Percentiles rank a stretch among this genome's conserved stretches.
phyloP scores from a whole-genome alignment of 257 asterid genomes.

The Petunia axillaris region DNA sequence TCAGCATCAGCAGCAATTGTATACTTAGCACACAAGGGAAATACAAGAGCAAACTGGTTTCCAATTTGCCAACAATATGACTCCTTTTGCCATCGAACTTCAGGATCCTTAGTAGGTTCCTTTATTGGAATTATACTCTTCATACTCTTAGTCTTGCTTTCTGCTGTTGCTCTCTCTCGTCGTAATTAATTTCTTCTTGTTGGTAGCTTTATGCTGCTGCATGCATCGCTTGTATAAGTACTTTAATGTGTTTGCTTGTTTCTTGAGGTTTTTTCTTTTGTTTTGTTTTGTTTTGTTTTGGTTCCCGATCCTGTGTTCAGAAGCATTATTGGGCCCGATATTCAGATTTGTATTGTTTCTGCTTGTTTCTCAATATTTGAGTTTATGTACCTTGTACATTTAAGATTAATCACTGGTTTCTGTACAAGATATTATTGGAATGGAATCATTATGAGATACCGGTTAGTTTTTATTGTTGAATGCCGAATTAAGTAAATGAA shows the following conservation, averaged over 20 bases:
- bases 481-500: too few species aligned
- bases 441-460: too few species aligned
- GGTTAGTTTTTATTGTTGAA: too few species aligned
- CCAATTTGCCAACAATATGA: slow-evolving; percentile 77
- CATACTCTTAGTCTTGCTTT: slow-evolving; percentile 51
- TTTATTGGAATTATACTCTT: slow-evolving; percentile 54
- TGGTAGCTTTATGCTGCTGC: background rate
- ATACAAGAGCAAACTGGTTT: slow-evolving; percentile 66
- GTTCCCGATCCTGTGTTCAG: too few species aligned
- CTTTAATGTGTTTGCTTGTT: background rate
- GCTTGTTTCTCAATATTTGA: background rate
- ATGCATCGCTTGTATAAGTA: background rate
- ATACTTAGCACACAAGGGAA: slow-evolving; percentile 84
- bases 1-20: slow-evolving; percentile 88
- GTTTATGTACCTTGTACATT: background rate
- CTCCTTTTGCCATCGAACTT: slow-evolving; percentile 67
- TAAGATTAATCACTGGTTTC: too few species aligned
- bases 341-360: background rate
- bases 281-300: too few species aligned
- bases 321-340: too few species aligned
- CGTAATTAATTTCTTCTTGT: slow-evolving; percentile 13
- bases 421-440: too few species aligned
- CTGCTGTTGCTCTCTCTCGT: slow-evolving; percentile 55
- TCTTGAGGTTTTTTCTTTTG: too few species aligned
- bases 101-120: slow-evolving; percentile 74